These are phyloP conservation scores for Alternaria angustiovoidea DNA, from an alignment of 2,329 filamentous ascomycete genomes.

Conservation along the genomic window DNA sequence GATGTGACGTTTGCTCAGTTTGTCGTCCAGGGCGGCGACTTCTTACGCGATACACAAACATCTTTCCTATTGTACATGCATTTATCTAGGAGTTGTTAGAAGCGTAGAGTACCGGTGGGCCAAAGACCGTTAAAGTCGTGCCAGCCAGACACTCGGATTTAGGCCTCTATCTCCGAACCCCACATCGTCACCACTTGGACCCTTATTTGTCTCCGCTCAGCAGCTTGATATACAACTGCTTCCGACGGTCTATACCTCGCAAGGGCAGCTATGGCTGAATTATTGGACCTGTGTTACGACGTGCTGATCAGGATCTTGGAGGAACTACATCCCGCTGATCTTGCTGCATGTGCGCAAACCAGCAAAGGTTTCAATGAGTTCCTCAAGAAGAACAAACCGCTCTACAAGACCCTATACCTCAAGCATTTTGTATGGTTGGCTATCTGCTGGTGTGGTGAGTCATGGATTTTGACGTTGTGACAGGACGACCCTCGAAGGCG, in stretches of 20 bases:
- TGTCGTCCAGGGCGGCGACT: not conserved
- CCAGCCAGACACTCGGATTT: not conserved
- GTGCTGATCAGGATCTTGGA: constrained; percentile 47
- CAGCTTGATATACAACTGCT: not conserved
- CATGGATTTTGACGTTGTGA: constrained; percentile 14
- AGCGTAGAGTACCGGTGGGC: not conserved
- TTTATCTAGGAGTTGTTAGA: not conserved
- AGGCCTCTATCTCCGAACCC: constrained; percentile 11
- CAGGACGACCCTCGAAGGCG: constrained; percentile 52
- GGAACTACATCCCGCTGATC: constrained; percentile 42
- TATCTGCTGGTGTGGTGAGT: not conserved
- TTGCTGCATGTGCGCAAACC: constrained; percentile 42
- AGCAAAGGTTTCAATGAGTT: constrained; percentile 59
- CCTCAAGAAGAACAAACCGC: constrained; percentile 64
- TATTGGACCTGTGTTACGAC: constrained; percentile 49
- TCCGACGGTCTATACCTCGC: not conserved
- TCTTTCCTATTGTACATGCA: not conserved
- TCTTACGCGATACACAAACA: not conserved
- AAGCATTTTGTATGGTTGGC: constrained; percentile 59
- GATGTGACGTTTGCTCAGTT: not conserved
- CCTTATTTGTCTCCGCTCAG: not conserved
- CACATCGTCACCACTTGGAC: constrained; percentile 11
- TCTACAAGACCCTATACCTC: constrained; percentile 71
- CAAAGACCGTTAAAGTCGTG: not conserved
- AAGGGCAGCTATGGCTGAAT: constrained; percentile 28